A percentile compares a stretch with the other conserved stretches of the same genome.
These are phyloP conservation scores for Lepidium campestre DNA, from an alignment of 441 rosid genomes.

Conservation along the genomic window DNA sequence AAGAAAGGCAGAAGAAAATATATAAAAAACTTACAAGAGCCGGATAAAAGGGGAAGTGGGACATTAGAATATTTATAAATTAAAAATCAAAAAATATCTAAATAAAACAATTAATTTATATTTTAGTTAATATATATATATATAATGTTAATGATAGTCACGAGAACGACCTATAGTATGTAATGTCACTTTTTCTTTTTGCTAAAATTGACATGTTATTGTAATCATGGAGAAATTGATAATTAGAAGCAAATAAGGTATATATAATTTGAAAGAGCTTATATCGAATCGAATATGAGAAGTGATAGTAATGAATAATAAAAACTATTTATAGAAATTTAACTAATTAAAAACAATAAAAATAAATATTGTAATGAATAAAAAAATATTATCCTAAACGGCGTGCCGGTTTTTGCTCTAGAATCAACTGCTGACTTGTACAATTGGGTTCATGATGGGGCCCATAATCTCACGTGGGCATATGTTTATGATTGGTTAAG, in stretches of 20 bases:
- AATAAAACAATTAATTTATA: not conserved
- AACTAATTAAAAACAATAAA: no score
- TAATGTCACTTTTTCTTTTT: not conserved
- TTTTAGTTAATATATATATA: not conserved
- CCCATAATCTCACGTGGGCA: conserved; percentile 64
- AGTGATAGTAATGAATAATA: no score
- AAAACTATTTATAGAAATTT: no score
- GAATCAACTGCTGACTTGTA: not conserved
- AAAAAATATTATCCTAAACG: conserved; percentile 8
- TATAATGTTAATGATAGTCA: not conserved
- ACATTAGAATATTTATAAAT: conserved; percentile 10
- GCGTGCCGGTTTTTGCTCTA: not conserved
- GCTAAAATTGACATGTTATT: not conserved
- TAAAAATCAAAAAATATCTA: not conserved
- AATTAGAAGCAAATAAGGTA: not conserved
- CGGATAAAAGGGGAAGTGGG: not conserved
- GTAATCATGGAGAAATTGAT: not conserved
- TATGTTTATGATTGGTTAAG: conserved; percentile 60
- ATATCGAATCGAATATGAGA: no score
- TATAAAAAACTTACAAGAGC: not conserved
- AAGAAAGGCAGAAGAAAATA: conserved; percentile 3
- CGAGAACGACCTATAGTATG: not conserved
- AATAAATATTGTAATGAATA: no score
- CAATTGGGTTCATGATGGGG: conserved; percentile 27
- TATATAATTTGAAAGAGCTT: not conserved